Conservation (phyloP, 306 rosid genomes). For the Vigna hirtella region DNA sequence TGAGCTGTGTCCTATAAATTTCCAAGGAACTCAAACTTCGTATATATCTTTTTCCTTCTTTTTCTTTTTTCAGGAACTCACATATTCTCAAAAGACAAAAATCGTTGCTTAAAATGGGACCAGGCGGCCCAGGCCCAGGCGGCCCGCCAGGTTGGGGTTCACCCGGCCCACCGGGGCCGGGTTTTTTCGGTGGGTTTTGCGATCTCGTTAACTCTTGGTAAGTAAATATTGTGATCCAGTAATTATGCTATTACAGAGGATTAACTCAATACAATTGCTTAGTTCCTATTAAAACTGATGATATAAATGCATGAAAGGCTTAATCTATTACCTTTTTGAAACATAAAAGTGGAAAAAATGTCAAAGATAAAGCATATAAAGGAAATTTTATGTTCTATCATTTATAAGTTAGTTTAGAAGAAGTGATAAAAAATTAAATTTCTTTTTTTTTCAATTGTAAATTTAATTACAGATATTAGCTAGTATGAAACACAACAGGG, state of each 20-base stretch:
- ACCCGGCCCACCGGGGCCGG: constrained; percentile 45
- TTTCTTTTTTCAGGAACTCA: background rate
- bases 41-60: background rate
- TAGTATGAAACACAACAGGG: background rate
- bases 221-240: constrained; percentile 4
- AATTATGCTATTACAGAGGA: background rate
- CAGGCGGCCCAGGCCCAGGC: constrained; percentile 46
- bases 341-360: no score
- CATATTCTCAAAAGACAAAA: background rate
- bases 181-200: constrained; percentile 56
- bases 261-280: background rate
- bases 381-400: background rate
- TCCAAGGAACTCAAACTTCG: background rate
- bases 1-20: constrained; percentile 28
- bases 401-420: background rate
- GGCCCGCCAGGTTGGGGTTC: constrained; percentile 56
- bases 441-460: background rate
- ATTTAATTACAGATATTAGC: background rate
- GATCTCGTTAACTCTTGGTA: constrained; percentile 59
- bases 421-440: background rate
- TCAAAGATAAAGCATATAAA: background rate
- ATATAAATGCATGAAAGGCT: background rate
- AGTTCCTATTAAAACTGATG: background rate
- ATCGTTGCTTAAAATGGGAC: constrained; percentile 39
- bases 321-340: background rate